Percentiles rank a stretch among this genome's conserved stretches.
Evolutionary conservation across 1,284 basidiomycete species (phyloP).

Genomic region (Apiotrichum veenhuisii): DNA sequence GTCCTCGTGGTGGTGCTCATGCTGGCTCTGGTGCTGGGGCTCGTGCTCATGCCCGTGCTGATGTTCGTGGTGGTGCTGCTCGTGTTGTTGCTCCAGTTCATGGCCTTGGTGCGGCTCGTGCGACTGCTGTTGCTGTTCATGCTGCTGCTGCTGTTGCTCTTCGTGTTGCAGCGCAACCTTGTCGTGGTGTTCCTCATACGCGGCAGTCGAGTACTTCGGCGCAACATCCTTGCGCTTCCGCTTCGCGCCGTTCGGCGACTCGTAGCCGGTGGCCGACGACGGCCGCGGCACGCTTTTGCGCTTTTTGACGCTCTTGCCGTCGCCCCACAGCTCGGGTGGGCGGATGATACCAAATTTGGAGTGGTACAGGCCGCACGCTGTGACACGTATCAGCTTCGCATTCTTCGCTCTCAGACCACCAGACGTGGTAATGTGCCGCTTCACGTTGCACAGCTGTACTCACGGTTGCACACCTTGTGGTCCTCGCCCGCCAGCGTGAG

Average conservation of each 20-base stretch:
- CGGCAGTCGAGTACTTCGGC: background rate
- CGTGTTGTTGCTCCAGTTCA: background rate
- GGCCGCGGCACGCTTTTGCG: slow-evolving; percentile 19
- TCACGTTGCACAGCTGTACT: too few relatives aligned
- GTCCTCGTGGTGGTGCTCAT: background rate
- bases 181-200: background rate
- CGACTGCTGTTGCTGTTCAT: background rate
- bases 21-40: background rate
- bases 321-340: slow-evolving; percentile 45
- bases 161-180: background rate
- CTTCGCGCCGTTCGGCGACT: slow-evolving; percentile 6
- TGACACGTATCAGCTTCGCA: background rate
- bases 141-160: background rate
- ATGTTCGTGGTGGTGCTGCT: background rate
- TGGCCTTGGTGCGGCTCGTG: background rate
- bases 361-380: slow-evolving; percentile 46
- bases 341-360: slow-evolving; percentile 43
- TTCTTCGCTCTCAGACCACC: background rate
- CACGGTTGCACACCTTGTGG: slow-evolving; percentile 45
- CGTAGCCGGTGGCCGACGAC: background rate
- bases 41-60: background rate
- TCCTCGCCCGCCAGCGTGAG: slow-evolving; percentile 30
- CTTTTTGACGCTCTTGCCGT: slow-evolving; percentile 42
- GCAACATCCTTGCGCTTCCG: slow-evolving; percentile 14
- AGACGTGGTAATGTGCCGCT: background rate